Evolutionary conservation across 148 eudicot genomes (phyloP), one percentile per base, ranked within the genome.

Genomic region (Simmondsia chinensis): DNA sequence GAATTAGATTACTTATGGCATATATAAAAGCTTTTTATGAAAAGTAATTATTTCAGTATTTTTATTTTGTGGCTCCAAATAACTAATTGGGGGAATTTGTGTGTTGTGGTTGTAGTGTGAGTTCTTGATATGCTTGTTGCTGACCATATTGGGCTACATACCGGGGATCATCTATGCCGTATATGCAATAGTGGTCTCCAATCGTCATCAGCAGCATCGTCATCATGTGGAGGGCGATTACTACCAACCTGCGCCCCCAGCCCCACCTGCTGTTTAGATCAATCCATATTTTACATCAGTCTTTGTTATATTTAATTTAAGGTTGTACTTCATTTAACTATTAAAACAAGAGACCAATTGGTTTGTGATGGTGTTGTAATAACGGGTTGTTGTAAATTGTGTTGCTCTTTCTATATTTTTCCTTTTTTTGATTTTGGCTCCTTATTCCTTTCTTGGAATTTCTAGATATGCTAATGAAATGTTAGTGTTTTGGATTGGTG

Each of bases 101-200:
- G 19, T 15, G 2, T 32, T 33, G 8, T 13, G 8, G 22, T 27
- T 50, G 66, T 63, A 70, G 75, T 64, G 62, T 14, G 70, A 64
- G 50, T 50, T 70, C 35, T 46, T 59, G 23, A 44, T 70, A 19
- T 70, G 70, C 39, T 2, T 70, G 32, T 1, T 70, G 30, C 20
- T 70, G 52, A 70, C 75, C 5, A 12, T 70, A 5, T 4, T 70
- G 13, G 75, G 75, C 2, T 70, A 64, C 61, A 23, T 70, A 32
- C 75, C 75, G 0, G 75, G 75, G 9, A 70, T 70, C 46, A 38
- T 64, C 15, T 70, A 70, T 6, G 75, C 75, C 10, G 21, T 70
- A 34, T 70, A 70, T 9, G 66, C 56, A 5, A 70, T 70, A 17
- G 70, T 63, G 21, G 62, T 58, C 20, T 44, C n/a, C 31, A 40